These are phyloP conservation scores for Drechslera avenae DNA, from an alignment of 2,329 filamentous ascomycete genomes.

Conservation along the genomic window DNA sequence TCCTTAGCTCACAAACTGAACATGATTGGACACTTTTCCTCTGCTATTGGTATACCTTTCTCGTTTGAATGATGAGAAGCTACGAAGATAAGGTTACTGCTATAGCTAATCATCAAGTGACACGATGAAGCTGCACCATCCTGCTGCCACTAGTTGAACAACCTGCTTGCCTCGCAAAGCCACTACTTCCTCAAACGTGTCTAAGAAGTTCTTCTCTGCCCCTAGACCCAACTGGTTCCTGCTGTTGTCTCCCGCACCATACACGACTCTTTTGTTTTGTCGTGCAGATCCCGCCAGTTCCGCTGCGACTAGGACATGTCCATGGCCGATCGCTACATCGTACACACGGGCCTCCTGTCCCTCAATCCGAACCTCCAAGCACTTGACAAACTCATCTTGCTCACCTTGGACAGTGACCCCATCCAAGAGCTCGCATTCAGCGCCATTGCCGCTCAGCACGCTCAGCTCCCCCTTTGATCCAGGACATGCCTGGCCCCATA, in stretches of 20 bases:
- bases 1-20: not conserved
- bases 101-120: conserved; percentile 2
- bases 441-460: conserved; percentile 14
- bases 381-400: conserved; percentile 39
- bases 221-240: conserved; percentile 34
- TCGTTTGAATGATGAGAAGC: not conserved
- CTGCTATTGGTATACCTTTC: not conserved
- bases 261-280: conserved; percentile 20
- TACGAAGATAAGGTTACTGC: not conserved
- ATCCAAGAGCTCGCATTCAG: not conserved
- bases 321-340: conserved; percentile 37
- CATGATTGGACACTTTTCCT: not conserved
- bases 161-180: conserved; percentile 26
- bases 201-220: conserved; percentile 13
- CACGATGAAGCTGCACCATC: conserved; percentile 36
- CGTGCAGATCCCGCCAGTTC: conserved; percentile 9
- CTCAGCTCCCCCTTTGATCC: conserved; percentile 22
- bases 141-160: conserved; percentile 26
- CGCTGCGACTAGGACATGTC: conserved; percentile 37
- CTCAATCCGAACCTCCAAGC: conserved; percentile 27
- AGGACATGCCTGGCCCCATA: conserved; percentile 43
- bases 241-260: conserved; percentile 33
- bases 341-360: conserved; percentile 23
- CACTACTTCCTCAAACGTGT: conserved; percentile 29
- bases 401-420: conserved; percentile 13